phyloP scores from a whole-genome alignment of 129 eudicot species.

The Tanacetum coccineum region DNA sequence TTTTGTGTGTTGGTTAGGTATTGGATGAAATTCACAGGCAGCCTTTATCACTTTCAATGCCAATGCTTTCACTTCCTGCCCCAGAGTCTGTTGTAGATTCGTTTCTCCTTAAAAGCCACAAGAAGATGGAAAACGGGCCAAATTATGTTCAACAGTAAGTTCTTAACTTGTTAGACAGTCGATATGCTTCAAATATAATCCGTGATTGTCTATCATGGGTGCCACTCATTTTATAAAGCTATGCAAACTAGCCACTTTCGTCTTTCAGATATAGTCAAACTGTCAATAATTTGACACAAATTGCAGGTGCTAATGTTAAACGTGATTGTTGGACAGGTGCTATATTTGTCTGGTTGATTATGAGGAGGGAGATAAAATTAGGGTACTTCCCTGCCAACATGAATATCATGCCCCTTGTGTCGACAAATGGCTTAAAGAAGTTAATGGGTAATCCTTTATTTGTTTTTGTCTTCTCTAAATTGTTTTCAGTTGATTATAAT shows the following conservation, averaged over 20 bases:
- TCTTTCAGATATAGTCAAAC: conserved; percentile 9
- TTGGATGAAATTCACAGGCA: conserved; percentile 86
- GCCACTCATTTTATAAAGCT: not conserved
- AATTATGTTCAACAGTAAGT: conserved; percentile 80
- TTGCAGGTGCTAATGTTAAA: conserved; percentile 12
- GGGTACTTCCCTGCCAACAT: conserved; percentile 76
- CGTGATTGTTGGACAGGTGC: conserved; percentile 44
- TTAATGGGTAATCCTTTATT: conserved; percentile 47
- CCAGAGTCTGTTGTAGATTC: conserved; percentile 80
- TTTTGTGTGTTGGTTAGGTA: conserved; percentile 40
- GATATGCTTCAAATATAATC: not conserved
- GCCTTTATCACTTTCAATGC: conserved; percentile 61
- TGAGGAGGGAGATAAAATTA: conserved; percentile 62
- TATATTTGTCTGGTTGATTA: conserved; percentile 66
- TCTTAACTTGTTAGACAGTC: not conserved
- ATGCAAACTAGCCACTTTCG: conserved; percentile 6
- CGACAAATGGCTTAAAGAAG: conserved; percentile 83
- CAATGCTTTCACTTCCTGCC: conserved; percentile 64
- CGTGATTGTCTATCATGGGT: not conserved
- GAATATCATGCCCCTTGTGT: conserved; percentile 58
- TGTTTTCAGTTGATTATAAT: too few species aligned
- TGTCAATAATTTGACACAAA: conserved; percentile 3
- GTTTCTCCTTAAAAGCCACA: conserved; percentile 61
- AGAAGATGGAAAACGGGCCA: conserved; percentile 42
- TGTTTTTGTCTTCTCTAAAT: too few species aligned